Conservation (phyloP, 306 rosid species). For the Vigna nakashimae region DNA sequence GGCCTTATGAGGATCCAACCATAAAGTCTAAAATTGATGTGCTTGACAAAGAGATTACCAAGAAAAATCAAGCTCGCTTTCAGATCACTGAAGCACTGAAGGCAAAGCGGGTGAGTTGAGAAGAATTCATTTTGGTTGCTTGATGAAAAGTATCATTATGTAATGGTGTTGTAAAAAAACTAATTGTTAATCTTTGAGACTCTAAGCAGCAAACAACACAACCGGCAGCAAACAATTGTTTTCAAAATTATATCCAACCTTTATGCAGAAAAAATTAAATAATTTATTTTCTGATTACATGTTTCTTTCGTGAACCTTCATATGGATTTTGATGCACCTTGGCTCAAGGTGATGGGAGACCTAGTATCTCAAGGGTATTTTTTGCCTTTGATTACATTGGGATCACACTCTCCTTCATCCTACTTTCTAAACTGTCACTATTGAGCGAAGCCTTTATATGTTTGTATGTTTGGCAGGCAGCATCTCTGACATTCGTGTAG, state of each 20-base stretch:
- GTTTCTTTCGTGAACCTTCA: not conserved
- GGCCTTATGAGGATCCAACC: slow-evolving; percentile 78
- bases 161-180: not conserved
- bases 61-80: slow-evolving; percentile 74
- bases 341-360: not conserved
- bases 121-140: slow-evolving; percentile 35
- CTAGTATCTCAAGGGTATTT: not conserved
- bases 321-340: not conserved
- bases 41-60: slow-evolving; percentile 71
- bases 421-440: not conserved
- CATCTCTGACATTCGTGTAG: not conserved
- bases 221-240: no score
- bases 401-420: slow-evolving; percentile 9
- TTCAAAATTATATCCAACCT: not conserved
- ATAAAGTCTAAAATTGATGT: slow-evolving; percentile 70
- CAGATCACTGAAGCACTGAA: slow-evolving; percentile 75
- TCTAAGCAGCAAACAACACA: not conserved
- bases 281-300: slow-evolving; percentile 11
- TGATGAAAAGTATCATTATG: not conserved
- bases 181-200: not conserved
- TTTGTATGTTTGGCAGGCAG: not conserved
- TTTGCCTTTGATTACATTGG: slow-evolving; percentile 3
- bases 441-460: no score
- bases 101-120: slow-evolving; percentile 87
- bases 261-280: slow-evolving; percentile 23